These are phyloP conservation scores for Acacia crassicarpa DNA, from an alignment of 306 rosid species.

Conservation along the genomic window DNA sequence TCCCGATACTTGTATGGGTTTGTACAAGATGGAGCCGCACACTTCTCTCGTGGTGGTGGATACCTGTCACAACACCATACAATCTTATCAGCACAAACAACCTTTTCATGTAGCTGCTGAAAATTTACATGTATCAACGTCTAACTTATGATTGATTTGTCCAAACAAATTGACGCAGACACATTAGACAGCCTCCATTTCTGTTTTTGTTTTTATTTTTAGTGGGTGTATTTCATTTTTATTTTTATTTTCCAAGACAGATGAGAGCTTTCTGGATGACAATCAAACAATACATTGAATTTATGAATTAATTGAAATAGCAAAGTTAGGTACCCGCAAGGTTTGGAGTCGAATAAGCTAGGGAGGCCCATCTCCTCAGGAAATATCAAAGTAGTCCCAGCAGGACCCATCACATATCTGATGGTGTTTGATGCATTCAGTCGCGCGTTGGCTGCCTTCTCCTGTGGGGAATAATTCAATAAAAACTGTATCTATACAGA, in stretches of 20 bases:
- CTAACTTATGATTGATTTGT: neutral
- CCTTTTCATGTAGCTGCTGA: slow-evolving; percentile 2
- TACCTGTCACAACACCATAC: slow-evolving; percentile 57
- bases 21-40: slow-evolving; percentile 75
- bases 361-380: slow-evolving; percentile 67
- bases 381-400: slow-evolving; percentile 59
- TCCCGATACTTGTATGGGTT: slow-evolving; percentile 88
- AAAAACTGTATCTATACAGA: neutral
- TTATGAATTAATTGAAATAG: slow-evolving; percentile 14
- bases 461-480: slow-evolving; percentile 36
- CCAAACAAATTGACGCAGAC: neutral
- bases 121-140: slow-evolving; percentile 16
- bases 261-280: slow-evolving; percentile 21
- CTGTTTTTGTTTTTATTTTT: neutral
- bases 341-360: slow-evolving; percentile 46
- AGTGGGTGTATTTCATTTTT: neutral
- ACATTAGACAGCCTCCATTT: neutral
- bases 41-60: slow-evolving; percentile 85
- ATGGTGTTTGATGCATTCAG: slow-evolving; percentile 54
- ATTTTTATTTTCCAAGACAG: slow-evolving; percentile 12
- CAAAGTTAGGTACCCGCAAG: slow-evolving; percentile 30
- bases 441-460: slow-evolving; percentile 61
- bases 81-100: slow-evolving; percentile 20
- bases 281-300: neutral
- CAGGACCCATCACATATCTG: slow-evolving; percentile 59